phyloP scores from a whole-genome alignment of 768 basidiomycete genomes.

The Favolaschia claudopus region DNA sequence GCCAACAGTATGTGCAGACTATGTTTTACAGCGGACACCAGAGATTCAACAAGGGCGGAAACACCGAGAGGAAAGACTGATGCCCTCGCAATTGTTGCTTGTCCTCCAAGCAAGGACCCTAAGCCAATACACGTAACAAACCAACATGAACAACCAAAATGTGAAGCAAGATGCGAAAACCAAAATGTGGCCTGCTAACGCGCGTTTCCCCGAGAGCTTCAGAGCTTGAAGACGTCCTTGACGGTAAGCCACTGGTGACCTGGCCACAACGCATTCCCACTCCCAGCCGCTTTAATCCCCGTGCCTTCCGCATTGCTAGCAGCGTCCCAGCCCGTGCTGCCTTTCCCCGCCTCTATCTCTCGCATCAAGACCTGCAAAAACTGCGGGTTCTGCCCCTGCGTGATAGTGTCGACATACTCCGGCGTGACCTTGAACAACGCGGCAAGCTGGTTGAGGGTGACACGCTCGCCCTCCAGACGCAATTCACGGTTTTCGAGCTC shows the following conservation, averaged over 20 bases:
- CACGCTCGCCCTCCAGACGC: conserved; percentile 45
- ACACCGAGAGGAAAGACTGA: too few species aligned
- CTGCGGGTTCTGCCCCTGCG: conserved; percentile 6
- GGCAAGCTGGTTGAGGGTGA: conserved; percentile 35
- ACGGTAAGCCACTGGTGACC: conserved; percentile 31
- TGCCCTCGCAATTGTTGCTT: too few species aligned
- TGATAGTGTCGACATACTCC: conserved; percentile 21
- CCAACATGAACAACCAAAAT: too few species aligned
- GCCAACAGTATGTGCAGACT: too few species aligned
- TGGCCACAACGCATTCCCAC: conserved; percentile 29
- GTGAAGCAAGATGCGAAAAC: too few species aligned
- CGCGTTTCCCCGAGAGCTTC: too few species aligned
- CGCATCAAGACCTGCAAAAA: conserved; percentile 1
- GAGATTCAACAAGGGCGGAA: too few species aligned
- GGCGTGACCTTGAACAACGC: conserved; percentile 28
- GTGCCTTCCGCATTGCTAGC: conserved; percentile 4
- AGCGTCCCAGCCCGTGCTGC: conserved; percentile 28
- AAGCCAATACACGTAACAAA: too few species aligned
- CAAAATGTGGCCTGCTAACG: too few species aligned
- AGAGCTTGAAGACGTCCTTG: conserved; percentile 22
- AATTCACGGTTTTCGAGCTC: conserved; percentile 39
- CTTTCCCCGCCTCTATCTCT: conserved; percentile 15
- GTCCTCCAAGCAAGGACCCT: too few species aligned
- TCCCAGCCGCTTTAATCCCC: conserved; percentile 25
- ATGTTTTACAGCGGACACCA: too few species aligned